Conservation (phyloP, 495 filamentous ascomycete species). For the Penicillium alfredii region DNA sequence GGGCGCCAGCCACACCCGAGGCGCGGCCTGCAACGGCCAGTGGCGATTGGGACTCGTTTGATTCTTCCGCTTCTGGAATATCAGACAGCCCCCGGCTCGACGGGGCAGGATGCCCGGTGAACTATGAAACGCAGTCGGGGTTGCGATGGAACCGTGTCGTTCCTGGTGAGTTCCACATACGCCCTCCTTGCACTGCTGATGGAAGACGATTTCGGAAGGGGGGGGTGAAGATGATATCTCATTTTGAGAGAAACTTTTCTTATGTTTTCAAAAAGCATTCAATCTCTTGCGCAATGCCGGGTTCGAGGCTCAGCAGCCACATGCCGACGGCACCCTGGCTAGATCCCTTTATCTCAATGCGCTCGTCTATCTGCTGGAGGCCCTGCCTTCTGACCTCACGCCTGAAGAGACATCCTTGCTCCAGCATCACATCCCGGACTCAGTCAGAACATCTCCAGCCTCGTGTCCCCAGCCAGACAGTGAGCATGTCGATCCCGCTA, state of each 20-base stretch:
- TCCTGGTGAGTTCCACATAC: constrained; percentile 26
- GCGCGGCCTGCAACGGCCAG: constrained; percentile 15
- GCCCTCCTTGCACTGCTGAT: neutral
- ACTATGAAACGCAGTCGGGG: constrained; percentile 35
- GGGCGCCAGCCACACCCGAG: constrained; percentile 2
- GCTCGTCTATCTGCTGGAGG: constrained; percentile 59
- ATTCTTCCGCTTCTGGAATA: constrained; percentile 10
- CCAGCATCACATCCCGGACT: constrained; percentile 25
- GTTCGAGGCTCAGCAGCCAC: constrained; percentile 35
- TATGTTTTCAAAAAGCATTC: constrained; percentile 22
- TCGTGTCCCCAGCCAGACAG: constrained; percentile 5
- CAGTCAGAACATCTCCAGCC: constrained; percentile 16
- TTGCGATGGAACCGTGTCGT: constrained; percentile 38
- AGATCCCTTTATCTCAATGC: constrained; percentile 64
- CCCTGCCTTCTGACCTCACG: constrained; percentile 54
- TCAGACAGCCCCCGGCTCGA: constrained; percentile 10
- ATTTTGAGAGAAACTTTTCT: constrained; percentile 2
- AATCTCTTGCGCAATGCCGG: constrained; percentile 36
- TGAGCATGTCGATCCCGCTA: constrained; percentile 28
- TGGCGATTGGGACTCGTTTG: constrained; percentile 15
- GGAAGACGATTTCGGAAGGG: too few relatives aligned
- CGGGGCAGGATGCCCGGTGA: constrained; percentile 11
- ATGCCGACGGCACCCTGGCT: constrained; percentile 39
- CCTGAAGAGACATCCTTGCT: constrained; percentile 27
- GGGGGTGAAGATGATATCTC: too few relatives aligned